Evolutionary conservation across 371 early-diverging fungal genomes (phyloP).

Genomic region (Syncephalastrum racemosum): DNA sequence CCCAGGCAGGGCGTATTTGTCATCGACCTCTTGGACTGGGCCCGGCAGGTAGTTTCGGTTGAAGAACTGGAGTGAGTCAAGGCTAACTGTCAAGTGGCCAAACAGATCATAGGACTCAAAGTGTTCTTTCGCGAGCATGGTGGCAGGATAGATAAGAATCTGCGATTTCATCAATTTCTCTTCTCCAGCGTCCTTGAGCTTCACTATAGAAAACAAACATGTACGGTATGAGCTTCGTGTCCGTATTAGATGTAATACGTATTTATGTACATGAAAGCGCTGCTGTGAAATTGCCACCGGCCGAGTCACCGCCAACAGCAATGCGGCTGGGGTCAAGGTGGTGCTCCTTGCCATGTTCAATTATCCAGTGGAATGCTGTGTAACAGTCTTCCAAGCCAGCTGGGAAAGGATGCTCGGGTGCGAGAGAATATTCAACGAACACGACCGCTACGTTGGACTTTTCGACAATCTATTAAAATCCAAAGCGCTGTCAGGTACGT

Average conservation of each 20-base stretch:
- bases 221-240: too few relatives aligned
- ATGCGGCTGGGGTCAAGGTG: conserved; percentile 18
- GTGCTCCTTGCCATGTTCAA: conserved; percentile 5
- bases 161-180: conserved; percentile 4
- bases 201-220: too few relatives aligned
- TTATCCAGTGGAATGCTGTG: conserved; percentile 24
- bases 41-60: too few relatives aligned
- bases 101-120: conserved; percentile 8
- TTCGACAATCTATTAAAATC: not conserved
- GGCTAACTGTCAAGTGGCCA: not conserved
- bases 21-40: too few relatives aligned
- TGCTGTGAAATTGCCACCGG: conserved; percentile 22
- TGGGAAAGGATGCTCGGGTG: conserved; percentile 30
- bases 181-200: too few relatives aligned
- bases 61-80: too few relatives aligned
- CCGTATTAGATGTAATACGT: too few relatives aligned
- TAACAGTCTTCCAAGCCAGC: conserved; percentile 30
- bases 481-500: too few relatives aligned
- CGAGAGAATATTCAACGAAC: conserved; percentile 26
- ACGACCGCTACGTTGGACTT: conserved; percentile 10
- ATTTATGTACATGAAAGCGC: conserved; percentile 15
- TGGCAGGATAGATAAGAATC: conserved; percentile 11
- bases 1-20: conserved; percentile 12
- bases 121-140: not conserved
- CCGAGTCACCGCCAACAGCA: conserved; percentile 24